These are phyloP conservation scores for Penicillium sp. DNA, from an alignment of 2,329 filamentous ascomycete species.

Conservation along the genomic window DNA sequence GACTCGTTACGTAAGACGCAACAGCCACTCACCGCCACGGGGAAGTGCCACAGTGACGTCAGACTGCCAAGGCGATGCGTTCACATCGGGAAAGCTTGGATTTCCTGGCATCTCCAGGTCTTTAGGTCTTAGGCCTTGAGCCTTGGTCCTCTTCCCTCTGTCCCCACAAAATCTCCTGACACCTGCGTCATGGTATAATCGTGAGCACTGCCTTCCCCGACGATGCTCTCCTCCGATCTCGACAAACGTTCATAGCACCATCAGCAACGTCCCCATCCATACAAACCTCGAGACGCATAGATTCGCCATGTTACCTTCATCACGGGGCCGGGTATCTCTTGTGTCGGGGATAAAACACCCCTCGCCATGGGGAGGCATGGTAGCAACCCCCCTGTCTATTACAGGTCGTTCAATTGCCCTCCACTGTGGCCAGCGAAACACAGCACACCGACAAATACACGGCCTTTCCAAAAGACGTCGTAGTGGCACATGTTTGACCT, in stretches of 20 bases:
- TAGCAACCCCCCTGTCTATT: slow-evolving; percentile 2
- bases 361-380: slow-evolving; percentile 1
- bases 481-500: background rate
- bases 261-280: too few relatives aligned
- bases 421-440: background rate
- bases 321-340: slow-evolving; percentile 15
- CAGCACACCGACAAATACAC: background rate
- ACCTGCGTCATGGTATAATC: slow-evolving; percentile 5
- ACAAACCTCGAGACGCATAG: background rate
- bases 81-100: background rate
- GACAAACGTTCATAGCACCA: too few relatives aligned
- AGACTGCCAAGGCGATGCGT: background rate
- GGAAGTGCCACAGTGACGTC: background rate
- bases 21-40: too few relatives aligned
- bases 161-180: slow-evolving; percentile 1
- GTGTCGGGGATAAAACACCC: slow-evolving; percentile 7
- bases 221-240: slow-evolving; percentile 4
- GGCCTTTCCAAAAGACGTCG: background rate
- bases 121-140: background rate
- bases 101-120: background rate
- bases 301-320: slow-evolving; percentile 12
- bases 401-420: background rate
- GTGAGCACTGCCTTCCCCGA: background rate
- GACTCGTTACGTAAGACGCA: too few relatives aligned
- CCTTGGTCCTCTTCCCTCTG: background rate